Conservation (phyloP, 2,329 filamentous ascomycete species). For the Metarhizium guizhouense region DNA sequence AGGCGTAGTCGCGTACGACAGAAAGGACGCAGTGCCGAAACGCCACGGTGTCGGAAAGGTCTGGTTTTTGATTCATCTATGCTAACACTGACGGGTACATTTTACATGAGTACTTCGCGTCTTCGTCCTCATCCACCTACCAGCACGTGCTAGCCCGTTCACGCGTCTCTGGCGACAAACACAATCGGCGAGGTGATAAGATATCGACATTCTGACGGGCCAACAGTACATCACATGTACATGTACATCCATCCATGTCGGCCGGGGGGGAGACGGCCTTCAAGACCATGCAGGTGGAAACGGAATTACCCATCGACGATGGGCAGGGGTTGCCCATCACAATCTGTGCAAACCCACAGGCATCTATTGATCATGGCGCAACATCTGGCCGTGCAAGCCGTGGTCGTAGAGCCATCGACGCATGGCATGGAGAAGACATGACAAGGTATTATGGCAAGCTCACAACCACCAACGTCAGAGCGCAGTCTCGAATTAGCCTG, state of each 20-base stretch:
- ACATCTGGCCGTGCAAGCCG: neutral
- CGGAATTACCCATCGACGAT: neutral
- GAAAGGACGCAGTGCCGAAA: neutral
- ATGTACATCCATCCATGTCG: neutral
- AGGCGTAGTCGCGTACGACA: neutral
- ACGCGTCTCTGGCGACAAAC: neutral
- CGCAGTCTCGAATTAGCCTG: constrained; percentile 2
- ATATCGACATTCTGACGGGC: neutral
- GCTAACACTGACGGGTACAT: too few species aligned
- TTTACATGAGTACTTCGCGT: too few species aligned
- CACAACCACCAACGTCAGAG: neutral
- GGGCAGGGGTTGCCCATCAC: neutral
- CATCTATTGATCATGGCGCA: neutral
- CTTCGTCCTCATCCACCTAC: neutral
- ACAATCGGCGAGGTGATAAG: neutral
- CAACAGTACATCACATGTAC: neutral
- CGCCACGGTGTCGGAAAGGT: neutral
- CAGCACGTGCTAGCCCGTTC: neutral
- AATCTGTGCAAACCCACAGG: neutral
- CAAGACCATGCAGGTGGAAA: neutral
- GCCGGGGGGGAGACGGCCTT: neutral
- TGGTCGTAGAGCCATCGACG: neutral
- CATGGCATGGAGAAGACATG: neutral
- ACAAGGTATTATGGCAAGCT: neutral
- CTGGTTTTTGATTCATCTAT: neutral